Conservation (phyloP, 805 yeast species). For the Metschnikowia borealis region DNA sequence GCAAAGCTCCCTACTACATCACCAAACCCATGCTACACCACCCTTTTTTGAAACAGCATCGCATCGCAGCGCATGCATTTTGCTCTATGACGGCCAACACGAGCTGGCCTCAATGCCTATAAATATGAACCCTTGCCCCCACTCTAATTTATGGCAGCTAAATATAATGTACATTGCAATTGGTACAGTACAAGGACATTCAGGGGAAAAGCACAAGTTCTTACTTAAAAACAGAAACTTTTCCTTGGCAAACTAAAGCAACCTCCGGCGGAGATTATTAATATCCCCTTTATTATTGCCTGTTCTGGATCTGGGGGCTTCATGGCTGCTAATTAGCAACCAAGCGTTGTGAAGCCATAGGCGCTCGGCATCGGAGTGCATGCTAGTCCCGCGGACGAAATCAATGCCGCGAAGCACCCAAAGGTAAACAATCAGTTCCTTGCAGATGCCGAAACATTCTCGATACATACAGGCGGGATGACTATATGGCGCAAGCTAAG, state of each 20-base stretch:
- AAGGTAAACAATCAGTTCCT: constrained; percentile 2
- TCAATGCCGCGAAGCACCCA: constrained; percentile 3
- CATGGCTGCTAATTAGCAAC: constrained; percentile 4
- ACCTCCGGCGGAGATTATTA: neutral
- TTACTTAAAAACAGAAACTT: neutral
- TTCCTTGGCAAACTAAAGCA: neutral
- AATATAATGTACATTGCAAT: neutral
- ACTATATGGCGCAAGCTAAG: neutral
- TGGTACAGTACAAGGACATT: too few relatives aligned
- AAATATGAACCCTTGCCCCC: neutral
- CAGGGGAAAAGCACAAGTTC: neutral
- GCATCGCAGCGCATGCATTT: neutral
- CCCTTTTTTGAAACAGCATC: neutral
- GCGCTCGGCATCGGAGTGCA: neutral
- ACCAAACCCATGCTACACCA: neutral
- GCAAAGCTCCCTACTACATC: neutral
- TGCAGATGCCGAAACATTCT: constrained; percentile 2
- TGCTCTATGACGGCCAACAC: neutral
- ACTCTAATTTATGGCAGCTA: neutral
- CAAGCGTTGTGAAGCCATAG: neutral
- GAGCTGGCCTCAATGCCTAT: neutral
- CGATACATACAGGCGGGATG: neutral
- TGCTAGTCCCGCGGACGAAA: neutral
- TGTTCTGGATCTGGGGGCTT: neutral
- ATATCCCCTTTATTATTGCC: neutral